Evolutionary conservation across 2,329 filamentous ascomycete species (phyloP).

Genomic region (Zarea fungicola): DNA sequence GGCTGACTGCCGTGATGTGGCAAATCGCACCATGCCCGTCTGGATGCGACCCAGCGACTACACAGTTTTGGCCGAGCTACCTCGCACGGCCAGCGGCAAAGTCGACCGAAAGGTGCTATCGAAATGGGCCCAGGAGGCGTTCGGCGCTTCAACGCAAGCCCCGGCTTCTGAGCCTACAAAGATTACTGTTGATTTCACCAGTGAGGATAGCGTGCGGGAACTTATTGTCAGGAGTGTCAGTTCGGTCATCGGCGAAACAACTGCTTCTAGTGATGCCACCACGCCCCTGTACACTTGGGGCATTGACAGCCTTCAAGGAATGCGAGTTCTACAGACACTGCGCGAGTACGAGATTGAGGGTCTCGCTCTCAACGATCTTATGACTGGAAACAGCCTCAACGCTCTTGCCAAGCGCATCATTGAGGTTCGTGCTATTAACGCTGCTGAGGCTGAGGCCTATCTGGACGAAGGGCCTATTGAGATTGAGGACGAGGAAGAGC

Average conservation of each 20-base stretch:
- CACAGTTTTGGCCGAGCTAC: constrained; percentile 9
- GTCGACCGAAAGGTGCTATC: constrained; percentile 11
- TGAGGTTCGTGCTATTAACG: not conserved
- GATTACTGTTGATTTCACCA: constrained; percentile 1
- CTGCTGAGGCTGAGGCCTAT: not conserved
- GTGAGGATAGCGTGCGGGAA: constrained; percentile 7
- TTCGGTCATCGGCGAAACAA: constrained; percentile 6
- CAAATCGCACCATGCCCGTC: constrained; percentile 3
- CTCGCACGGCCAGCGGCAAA: constrained; percentile 13
- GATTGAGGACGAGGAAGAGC: constrained; percentile 13
- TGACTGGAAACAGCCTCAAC: constrained; percentile 10
- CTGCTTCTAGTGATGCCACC: not conserved
- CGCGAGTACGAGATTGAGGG: constrained; percentile 9
- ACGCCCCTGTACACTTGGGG: constrained; percentile 10
- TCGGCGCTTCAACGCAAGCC: not conserved
- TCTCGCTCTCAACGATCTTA: constrained; percentile 7
- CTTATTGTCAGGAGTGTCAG: constrained; percentile 1
- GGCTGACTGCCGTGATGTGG: constrained; percentile 10
- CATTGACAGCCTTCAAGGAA: constrained; percentile 11
- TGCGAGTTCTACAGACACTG: constrained; percentile 5
- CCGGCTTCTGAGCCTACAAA: not conserved
- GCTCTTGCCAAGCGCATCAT: constrained; percentile 5
- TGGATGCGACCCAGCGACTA: constrained; percentile 14
- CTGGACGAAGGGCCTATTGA: constrained; percentile 7
- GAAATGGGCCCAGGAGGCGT: constrained; percentile 5